These are phyloP conservation scores for Urochloa ruziziensis DNA, from an alignment of 176 grass and related monocot species.

Conservation along the genomic window DNA sequence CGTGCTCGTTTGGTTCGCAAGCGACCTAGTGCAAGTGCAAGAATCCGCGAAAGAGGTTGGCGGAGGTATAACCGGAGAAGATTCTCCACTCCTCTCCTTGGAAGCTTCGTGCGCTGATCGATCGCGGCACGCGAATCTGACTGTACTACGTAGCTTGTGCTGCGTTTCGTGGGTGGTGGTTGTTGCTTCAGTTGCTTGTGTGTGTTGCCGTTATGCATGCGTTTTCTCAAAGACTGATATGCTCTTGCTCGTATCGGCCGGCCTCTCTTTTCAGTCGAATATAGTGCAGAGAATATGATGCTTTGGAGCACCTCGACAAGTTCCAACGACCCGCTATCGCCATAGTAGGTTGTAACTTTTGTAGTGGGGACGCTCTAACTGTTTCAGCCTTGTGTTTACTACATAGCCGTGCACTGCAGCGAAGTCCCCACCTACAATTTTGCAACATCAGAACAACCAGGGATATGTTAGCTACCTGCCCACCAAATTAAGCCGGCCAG, in stretches of 20 bases:
- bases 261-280: neutral
- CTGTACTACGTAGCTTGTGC: neutral
- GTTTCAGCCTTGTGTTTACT: too few species aligned
- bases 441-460: too few species aligned
- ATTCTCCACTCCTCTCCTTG: neutral
- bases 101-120: neutral
- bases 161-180: neutral
- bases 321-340: too few species aligned
- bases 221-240: neutral
- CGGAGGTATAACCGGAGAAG: neutral
- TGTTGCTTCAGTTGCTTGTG: neutral
- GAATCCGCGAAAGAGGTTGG: conserved; percentile 14
- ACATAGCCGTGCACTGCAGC: too few species aligned
- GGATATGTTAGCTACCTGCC: too few species aligned
- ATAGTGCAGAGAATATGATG: neutral
- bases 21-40: neutral
- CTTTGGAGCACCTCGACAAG: neutral
- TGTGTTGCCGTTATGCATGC: neutral
- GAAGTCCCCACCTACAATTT: too few species aligned
- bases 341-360: too few species aligned
- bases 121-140: neutral
- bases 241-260: neutral
- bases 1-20: neutral
- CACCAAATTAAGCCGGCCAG: too few species aligned
- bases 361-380: too few species aligned